Evolutionary conservation across 2,329 filamentous ascomycete species (phyloP), one percentile per base, ranked within the genome.

Genomic region (Aspergillus sp.): DNA sequence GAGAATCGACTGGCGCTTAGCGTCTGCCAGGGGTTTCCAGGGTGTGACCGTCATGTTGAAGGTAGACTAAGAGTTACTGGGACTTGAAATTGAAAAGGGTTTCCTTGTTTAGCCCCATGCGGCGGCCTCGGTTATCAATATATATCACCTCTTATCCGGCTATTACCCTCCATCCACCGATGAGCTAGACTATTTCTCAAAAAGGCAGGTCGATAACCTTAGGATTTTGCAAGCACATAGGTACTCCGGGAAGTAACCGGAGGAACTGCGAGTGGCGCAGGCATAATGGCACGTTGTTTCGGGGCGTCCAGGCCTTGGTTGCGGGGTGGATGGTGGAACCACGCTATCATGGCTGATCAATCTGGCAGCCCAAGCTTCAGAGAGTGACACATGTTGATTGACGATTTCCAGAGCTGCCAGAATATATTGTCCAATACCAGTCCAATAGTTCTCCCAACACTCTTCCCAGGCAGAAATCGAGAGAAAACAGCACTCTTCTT

Each of bases 1-100:
- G 24, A 82, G 73, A 52, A 85, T 80, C 0, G 79, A 75, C 32
- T 82, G 78, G 41, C 83, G 78, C 69, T 88, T 88, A 18, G 75
- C 73, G 54, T 78, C 72, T 17, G 80, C 84, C 9, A 73, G 64
- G 4, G 71, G 64, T 70, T 83, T 70, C 85, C 85, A 88, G 55
- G 72, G 65, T 36, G 57, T 22, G 20, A 58, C 43, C 15, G 57
- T 54, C 67, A 70, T 71, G 4, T 3, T 45, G 20, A 32, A 20
- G 22, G n/a, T 34, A 36, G 9, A 6, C 5, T 45, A 17, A 26
- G n/a, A 9, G 26, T 15, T 45, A 24, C 7, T 45, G 20, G n/a
- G 22, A 4, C 12, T 18, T 36, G 11, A 6, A 43, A 17, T 1
- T 30, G 26, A 30, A n/a, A n/a, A n/a, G n/a, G n/a, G 11, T 22